phyloP scores from a whole-genome alignment of 108 stramenopile species.

The Mayamaea pseudoterrestris region DNA sequence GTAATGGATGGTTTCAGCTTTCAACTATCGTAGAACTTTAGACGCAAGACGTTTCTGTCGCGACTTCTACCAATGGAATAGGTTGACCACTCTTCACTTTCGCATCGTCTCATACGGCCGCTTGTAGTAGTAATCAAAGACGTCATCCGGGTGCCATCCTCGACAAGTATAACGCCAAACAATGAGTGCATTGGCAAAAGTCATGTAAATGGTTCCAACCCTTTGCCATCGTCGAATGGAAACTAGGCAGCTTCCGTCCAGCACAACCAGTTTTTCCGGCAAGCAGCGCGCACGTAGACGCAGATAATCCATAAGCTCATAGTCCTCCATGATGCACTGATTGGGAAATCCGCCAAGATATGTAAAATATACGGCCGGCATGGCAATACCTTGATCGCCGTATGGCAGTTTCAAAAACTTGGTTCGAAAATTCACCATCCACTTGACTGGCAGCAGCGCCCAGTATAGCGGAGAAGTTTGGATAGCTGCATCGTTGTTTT shows the following conservation, averaged over 20 bases:
- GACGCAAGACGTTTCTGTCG: too few species aligned
- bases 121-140: constrained; percentile 3
- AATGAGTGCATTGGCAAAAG: constrained; percentile 45
- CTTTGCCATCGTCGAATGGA: constrained; percentile 79
- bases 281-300: constrained; percentile 32
- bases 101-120: not conserved
- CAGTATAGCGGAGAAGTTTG: constrained; percentile 21
- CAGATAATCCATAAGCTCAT: constrained; percentile 58
- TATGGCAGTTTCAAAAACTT: constrained; percentile 63
- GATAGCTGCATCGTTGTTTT: not conserved
- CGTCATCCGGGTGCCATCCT: not conserved
- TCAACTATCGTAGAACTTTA: too few species aligned
- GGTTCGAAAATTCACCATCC: constrained; percentile 29
- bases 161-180: constrained; percentile 40
- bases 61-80: too few species aligned
- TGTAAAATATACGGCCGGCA: constrained; percentile 51
- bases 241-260: constrained; percentile 36
- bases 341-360: constrained; percentile 77
- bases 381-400: constrained; percentile 72
- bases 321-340: constrained; percentile 82
- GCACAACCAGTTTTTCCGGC: constrained; percentile 23
- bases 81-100: too few species aligned
- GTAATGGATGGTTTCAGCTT: too few species aligned
- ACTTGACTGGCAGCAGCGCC: constrained; percentile 46
- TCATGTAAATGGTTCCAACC: constrained; percentile 57